Percentiles rank a stretch among this genome's conserved stretches.
phyloP scores from a whole-genome alignment of 2,329 filamentous ascomycete genomes.

The Aureobasidium vineae region DNA sequence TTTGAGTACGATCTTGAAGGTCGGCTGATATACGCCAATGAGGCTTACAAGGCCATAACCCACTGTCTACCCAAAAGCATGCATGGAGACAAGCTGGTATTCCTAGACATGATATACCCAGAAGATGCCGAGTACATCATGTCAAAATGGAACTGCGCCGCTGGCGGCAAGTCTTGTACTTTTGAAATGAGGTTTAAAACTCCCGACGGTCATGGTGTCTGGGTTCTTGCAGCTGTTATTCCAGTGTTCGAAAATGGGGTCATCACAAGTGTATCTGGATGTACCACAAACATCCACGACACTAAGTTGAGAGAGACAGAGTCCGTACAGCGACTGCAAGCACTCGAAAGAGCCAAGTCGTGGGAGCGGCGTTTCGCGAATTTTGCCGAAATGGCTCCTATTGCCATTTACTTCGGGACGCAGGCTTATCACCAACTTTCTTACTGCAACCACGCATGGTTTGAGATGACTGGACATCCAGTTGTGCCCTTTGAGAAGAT shows the following conservation, averaged over 20 bases:
- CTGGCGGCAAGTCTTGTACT: conserved; percentile 27
- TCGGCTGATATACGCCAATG: conserved; percentile 24
- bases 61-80: not conserved
- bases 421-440: conserved; percentile 15
- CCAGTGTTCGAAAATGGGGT: conserved; percentile 30
- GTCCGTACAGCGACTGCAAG: conserved; percentile 42
- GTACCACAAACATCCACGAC: conserved; percentile 33
- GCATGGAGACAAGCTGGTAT: not conserved
- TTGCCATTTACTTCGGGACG: conserved; percentile 37
- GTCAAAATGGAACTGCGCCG: conserved; percentile 27
- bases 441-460: conserved; percentile 49
- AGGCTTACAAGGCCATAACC: conserved; percentile 24
- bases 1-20: conserved; percentile 27
- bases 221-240: conserved; percentile 32
- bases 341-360: conserved; percentile 42
- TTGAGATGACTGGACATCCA: conserved; percentile 48
- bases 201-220: conserved; percentile 11
- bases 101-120: conserved; percentile 7
- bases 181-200: conserved; percentile 32
- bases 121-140: conserved; percentile 11
- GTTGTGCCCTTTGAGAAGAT: conserved; percentile 43
- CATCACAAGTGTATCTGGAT: conserved; percentile 31
- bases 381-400: conserved; percentile 38
- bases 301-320: conserved; percentile 37
- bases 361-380: conserved; percentile 38